phyloP scores from a whole-genome alignment of 2,329 filamentous ascomycete species.

The Colletotrichum viniferum region DNA sequence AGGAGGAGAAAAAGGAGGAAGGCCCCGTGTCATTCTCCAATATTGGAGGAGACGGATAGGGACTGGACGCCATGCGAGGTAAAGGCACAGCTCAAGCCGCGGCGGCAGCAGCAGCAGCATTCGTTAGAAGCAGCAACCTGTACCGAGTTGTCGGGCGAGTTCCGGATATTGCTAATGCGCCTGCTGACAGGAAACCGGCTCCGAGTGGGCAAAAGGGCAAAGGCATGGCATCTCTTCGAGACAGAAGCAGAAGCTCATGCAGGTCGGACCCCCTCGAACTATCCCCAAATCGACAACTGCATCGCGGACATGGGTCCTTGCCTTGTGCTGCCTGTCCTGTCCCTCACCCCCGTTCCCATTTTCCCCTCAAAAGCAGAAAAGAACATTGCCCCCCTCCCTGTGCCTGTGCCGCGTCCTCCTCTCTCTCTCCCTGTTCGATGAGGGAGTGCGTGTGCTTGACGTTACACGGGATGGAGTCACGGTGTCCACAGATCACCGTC shows the following conservation, averaged over 20 bases:
- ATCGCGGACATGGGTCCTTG: conserved; percentile 9
- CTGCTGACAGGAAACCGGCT: background rate
- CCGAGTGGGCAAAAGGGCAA: background rate
- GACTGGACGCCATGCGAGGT: background rate
- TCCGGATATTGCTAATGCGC: conserved; percentile 1
- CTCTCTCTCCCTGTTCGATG: background rate
- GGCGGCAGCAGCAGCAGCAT: background rate
- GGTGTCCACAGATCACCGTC: conserved; percentile 17
- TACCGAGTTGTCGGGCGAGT: conserved; percentile 18
- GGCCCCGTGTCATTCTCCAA: background rate
- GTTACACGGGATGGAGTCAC: conserved; percentile 2
- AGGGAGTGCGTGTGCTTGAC: background rate
- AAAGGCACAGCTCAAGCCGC: background rate
- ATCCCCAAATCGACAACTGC: conserved; percentile 19
- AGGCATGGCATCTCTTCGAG: background rate
- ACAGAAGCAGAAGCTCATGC: conserved; percentile 7
- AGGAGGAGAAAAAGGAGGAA: background rate
- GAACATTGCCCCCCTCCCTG: background rate
- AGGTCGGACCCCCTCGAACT: background rate
- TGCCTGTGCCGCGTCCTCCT: background rate
- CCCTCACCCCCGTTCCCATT: background rate
- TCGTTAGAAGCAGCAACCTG: background rate
- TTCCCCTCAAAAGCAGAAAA: conserved; percentile 4
- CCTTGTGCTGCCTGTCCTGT: background rate
- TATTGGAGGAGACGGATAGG: background rate